Base-by-base conservation (phyloP, 768 basidiomycete genomes). In the Mrakia frigida region DNA sequence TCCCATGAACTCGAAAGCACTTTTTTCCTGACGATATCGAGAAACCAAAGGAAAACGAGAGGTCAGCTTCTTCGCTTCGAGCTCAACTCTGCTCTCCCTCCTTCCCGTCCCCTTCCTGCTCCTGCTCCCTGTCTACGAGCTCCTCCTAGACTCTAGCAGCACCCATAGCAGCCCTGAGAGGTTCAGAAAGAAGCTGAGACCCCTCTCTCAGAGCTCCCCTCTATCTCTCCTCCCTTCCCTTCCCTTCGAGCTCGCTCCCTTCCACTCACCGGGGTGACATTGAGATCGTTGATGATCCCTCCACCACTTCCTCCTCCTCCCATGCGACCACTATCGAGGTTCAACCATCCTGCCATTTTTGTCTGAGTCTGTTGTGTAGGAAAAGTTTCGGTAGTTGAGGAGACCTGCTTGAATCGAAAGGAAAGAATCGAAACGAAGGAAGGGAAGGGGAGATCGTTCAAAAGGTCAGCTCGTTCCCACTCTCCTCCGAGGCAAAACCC, bases 1-100 rank as follows among this genome's bases (percentile, higher is more conserved):
- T 13, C 70, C 63, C 76, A 77, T 73, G 53, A 77, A 77, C 76
- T 77, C 76, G 71, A 77, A 77, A 16, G 76, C 76, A 41, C 70
- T 72, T 71, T 77, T 77, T 39, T 77, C 76, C 74, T 68, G 39
- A 2, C n/a, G 23, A 5, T 14, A 21, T 50, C 46, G 46, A 50
- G 46, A 21, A 50, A 50, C 5, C 46, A 39, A n/a, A 23, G 33
- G 18, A 23, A 28, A 13, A 5, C n/a, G 31, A 59, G 6, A 31
- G 31, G 53, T 31, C 65, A 68, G 65, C 39, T 39, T 37, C 6
- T 21, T 21, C 35, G 25, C 3, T 6, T 39, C 9, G 37, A 68
- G 65, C 37, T 68, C 65, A 23, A 18, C 52, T 21, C 73, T 23
- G 6, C 23, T 21, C n/a, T 33, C 35, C 53, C 28, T 23, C 11